Base-by-base conservation (phyloP, 1,284 basidiomycete genomes). In the Pisolithus thermaeus region DNA sequence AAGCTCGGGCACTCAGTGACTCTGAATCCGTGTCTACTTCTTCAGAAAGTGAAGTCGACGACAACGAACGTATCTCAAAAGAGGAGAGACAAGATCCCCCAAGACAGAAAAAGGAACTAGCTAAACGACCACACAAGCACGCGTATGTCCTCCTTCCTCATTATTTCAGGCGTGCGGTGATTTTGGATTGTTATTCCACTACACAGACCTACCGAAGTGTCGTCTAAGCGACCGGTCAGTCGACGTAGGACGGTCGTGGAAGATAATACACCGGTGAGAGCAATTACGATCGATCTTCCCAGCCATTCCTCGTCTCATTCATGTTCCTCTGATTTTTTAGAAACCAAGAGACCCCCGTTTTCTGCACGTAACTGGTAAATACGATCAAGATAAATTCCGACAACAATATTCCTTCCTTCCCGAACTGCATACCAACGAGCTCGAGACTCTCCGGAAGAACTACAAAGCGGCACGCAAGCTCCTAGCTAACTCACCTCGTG, bases 341-440 rank as follows among this genome's bases (percentile, higher is more conserved):
- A 78, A 84, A 65, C 70, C 84, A 9, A 83, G 95, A 39, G 95
- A 98, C 70, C 95, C 96, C 3, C 84, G 95, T 43, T 98, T 98
- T 71, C 76, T 90, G 27, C 78, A 83, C 11, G 69, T 91, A 11
- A 77, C 83, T 6, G 92, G 92, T n/a, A 75, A 81, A 52, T 81
- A 87, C 58, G 82, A 87, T 43, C 61, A 77, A 0, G 72, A 83
- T 49, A 80, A 84, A 25, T 96, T 93, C 65, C 76, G 78, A 18
- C 70, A 81, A 44, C 84, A 86, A 28, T 98, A 97, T 62, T 73
- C 73, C 0, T 98, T 98, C 69, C 74, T 97, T 20, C 73, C 83
- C 1, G 79, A 81, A 2, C 64, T 88, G 53, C 89, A 89, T 62
- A 68, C 73, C 39, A 70, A 72, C 7, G 95, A 98, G 65, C 74